Evolutionary conservation across 768 basidiomycete genomes (phyloP).

Genomic region (Psilocybe cyanescens): DNA sequence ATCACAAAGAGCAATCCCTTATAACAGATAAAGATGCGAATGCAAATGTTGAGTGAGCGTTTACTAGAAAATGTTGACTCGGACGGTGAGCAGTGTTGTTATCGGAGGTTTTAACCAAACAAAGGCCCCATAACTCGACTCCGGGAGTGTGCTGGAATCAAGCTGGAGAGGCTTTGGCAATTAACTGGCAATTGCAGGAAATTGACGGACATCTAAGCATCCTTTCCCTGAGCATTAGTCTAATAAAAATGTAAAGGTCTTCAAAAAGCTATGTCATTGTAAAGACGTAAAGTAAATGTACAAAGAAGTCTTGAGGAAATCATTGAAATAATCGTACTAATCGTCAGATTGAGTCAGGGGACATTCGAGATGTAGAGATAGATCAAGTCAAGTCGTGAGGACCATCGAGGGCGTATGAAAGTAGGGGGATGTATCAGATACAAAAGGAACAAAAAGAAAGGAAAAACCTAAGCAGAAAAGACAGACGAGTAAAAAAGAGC

Average conservation of each 20-base stretch:
- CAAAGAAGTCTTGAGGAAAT: background rate
- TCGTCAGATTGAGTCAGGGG: background rate
- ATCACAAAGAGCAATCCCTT: background rate
- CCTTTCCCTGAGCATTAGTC: too few species aligned
- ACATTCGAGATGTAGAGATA: background rate
- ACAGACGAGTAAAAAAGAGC: slow-evolving; percentile 2
- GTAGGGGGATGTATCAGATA: background rate
- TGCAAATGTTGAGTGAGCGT: too few species aligned
- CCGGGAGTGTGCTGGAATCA: too few species aligned
- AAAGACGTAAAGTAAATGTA: background rate
- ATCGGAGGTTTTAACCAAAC: slow-evolving; percentile 1
- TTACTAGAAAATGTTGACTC: slow-evolving; percentile 4
- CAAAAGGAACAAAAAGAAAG: slow-evolving; percentile 7
- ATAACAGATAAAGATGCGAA: background rate
- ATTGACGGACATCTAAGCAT: too few species aligned
- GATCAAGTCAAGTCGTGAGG: background rate
- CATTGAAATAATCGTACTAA: background rate
- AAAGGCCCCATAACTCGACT: background rate
- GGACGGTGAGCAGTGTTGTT: background rate
- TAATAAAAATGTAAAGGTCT: too few species aligned
- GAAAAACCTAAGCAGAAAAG: background rate
- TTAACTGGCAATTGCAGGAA: too few species aligned
- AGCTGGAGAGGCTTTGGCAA: too few species aligned
- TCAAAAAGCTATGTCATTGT: background rate
- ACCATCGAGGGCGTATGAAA: background rate